phyloP scores from a whole-genome alignment of 257 asterid species.

The Vinca minor region DNA sequence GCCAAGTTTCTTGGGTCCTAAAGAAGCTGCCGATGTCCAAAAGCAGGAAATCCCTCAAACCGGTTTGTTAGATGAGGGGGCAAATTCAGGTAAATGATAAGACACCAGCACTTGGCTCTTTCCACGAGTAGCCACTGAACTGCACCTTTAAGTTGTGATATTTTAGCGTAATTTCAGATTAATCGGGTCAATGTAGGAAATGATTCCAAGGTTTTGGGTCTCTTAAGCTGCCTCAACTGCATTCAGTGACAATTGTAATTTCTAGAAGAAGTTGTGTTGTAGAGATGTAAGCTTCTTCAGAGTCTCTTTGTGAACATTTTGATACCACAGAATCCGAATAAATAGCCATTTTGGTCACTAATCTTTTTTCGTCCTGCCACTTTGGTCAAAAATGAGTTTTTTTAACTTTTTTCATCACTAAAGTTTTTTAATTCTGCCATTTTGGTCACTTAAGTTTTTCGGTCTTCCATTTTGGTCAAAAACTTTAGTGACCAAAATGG shows the following conservation, averaged over 20 bases:
- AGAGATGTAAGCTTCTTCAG: neutral
- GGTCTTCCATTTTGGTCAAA: too few species aligned
- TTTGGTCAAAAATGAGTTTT: too few species aligned
- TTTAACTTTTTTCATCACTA: too few species aligned
- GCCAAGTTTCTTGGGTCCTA: conserved; percentile 36
- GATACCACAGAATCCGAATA: too few species aligned
- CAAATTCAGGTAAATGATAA: conserved; percentile 24
- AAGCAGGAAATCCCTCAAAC: conserved; percentile 10
- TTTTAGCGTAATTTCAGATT: conserved; percentile 24
- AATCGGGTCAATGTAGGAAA: conserved; percentile 40
- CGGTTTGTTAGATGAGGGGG: conserved; percentile 21
- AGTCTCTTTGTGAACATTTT: neutral
- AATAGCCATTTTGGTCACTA: too few species aligned
- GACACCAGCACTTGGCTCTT: conserved; percentile 7
- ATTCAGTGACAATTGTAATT: conserved; percentile 25
- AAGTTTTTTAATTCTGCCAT: too few species aligned
- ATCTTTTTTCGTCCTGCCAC: too few species aligned
- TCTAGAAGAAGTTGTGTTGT: conserved; percentile 14
- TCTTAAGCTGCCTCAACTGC: conserved; percentile 54
- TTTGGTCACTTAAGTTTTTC: too few species aligned
- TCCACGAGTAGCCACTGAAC: conserved; percentile 14
- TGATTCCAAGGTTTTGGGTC: conserved; percentile 29
- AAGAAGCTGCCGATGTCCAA: conserved; percentile 10
- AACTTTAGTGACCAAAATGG: too few species aligned
- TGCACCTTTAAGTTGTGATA: conserved; percentile 7